A percentile compares a stretch with the other conserved stretches of the same genome.
These are phyloP conservation scores for Phaeodactylum tricornutum DNA, from an alignment of 108 stramenopile genomes.

Conservation along the genomic window DNA sequence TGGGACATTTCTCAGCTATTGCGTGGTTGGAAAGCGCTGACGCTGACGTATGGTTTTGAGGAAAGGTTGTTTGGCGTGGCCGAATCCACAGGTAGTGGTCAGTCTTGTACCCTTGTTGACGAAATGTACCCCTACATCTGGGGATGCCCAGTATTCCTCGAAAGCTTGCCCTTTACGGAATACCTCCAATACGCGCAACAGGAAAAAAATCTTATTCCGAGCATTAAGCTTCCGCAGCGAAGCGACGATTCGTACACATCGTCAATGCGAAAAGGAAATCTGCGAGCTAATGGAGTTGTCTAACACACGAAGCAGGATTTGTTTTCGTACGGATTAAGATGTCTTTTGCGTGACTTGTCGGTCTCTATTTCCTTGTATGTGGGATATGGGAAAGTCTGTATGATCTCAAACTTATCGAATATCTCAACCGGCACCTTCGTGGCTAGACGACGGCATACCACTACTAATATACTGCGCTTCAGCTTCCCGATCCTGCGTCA, in stretches of 20 bases:
- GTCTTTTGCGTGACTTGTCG: too few relatives aligned
- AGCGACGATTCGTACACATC: slow-evolving; percentile 7
- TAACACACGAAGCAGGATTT: too few relatives aligned
- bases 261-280: slow-evolving; percentile 58
- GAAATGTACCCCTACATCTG: slow-evolving; percentile 64
- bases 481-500: too few relatives aligned
- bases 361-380: too few relatives aligned
- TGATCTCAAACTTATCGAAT: too few relatives aligned
- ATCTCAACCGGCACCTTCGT: too few relatives aligned
- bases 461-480: too few relatives aligned
- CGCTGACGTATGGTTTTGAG: slow-evolving; percentile 76
- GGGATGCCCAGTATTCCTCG: slow-evolving; percentile 33
- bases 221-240: slow-evolving; percentile 32
- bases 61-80: slow-evolving; percentile 68
- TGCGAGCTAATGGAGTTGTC: slow-evolving; percentile 77
- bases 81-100: slow-evolving; percentile 37
- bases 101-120: slow-evolving; percentile 41
- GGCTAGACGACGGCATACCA: too few relatives aligned
- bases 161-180: slow-evolving; percentile 37
- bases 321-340: too few relatives aligned
- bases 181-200: slow-evolving; percentile 65
- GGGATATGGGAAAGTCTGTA: too few relatives aligned
- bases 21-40: slow-evolving; percentile 67
- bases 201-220: slow-evolving; percentile 34
- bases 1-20: slow-evolving; percentile 64